These are phyloP conservation scores for Magnolia kwangsiensis DNA, from an alignment of 164 flowering plant species.

Conservation along the genomic window DNA sequence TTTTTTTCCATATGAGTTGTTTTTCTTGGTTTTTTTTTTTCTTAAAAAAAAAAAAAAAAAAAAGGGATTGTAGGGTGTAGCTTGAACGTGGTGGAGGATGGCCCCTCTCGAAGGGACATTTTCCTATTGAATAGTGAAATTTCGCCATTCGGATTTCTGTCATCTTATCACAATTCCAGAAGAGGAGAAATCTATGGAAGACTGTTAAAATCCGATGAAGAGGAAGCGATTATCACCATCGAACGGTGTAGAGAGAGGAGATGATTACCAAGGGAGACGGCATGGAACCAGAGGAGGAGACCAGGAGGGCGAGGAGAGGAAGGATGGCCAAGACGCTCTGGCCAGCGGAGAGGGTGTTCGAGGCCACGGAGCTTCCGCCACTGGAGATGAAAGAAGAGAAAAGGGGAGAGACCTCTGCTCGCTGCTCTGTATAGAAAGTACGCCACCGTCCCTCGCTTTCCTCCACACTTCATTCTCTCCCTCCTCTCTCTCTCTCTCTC, in stretches of 20 bases:
- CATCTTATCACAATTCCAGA: too few relatives aligned
- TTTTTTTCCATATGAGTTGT: too few relatives aligned
- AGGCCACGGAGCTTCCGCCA: slow-evolving; percentile 66
- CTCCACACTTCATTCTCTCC: slow-evolving; percentile 20
- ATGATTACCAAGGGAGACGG: slow-evolving; percentile 77
- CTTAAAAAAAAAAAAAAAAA: too few relatives aligned
- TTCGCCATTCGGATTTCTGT: neutral
- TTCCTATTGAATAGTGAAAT: neutral
- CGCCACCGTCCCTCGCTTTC: slow-evolving; percentile 25
- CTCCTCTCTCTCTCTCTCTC: neutral
- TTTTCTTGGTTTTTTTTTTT: too few relatives aligned
- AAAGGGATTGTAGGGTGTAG: too few relatives aligned
- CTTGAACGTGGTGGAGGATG: too few relatives aligned
- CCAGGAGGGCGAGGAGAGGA: slow-evolving; percentile 75
- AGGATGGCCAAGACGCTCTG: slow-evolving; percentile 77
- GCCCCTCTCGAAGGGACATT: neutral
- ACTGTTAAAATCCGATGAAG: too few relatives aligned
- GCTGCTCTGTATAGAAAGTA: slow-evolving; percentile 63
- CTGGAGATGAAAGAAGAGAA: slow-evolving; percentile 58
- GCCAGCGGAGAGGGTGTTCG: slow-evolving; percentile 74
- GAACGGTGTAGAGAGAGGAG: neutral
- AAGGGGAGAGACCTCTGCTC: slow-evolving; percentile 58
- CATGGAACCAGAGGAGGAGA: slow-evolving; percentile 89
- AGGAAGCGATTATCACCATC: too few relatives aligned
- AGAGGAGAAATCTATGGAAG: too few relatives aligned